Percentiles rank a stretch among this genome's conserved stretches.
phyloP scores from a whole-genome alignment of 1,284 basidiomycete species.

The Trichosporon inkin region DNA sequence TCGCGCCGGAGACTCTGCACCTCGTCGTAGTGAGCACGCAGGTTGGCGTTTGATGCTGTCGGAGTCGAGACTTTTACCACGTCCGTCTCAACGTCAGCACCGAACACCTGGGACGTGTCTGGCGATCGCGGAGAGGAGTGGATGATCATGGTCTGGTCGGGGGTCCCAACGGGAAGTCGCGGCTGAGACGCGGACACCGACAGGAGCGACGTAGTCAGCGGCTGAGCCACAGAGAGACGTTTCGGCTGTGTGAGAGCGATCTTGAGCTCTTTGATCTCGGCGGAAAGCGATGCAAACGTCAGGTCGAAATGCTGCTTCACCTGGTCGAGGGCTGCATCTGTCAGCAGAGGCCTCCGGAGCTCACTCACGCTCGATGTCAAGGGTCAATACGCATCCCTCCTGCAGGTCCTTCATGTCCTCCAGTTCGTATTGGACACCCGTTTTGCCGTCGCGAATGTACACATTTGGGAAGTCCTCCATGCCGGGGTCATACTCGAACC shows the following conservation, averaged over 20 bases:
- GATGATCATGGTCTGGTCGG: conserved; percentile 22
- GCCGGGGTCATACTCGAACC: conserved; percentile 88
- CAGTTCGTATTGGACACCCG: conserved; percentile 90
- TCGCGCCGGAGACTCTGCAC: conserved; percentile 89
- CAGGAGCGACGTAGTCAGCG: conserved; percentile 40
- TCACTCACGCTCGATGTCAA: conserved; percentile 91
- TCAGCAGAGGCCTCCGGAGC: background rate
- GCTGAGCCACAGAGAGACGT: conserved; percentile 45
- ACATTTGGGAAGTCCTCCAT: conserved; percentile 93
- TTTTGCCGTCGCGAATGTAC: conserved; percentile 85
- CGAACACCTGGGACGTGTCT: background rate
- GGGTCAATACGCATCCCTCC: conserved; percentile 77
- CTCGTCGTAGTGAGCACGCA: conserved; percentile 89
- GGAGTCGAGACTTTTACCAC: background rate
- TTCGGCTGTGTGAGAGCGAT: conserved; percentile 55
- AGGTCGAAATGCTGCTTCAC: conserved; percentile 96
- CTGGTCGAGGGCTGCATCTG: conserved; percentile 79
- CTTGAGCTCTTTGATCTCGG: conserved; percentile 88
- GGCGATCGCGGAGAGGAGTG: conserved; percentile 12
- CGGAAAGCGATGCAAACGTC: conserved; percentile 77
- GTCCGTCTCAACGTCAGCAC: too few relatives aligned
- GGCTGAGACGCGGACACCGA: conserved; percentile 24
- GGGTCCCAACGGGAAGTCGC: conserved; percentile 12
- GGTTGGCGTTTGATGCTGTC: conserved; percentile 53
- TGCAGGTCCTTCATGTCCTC: conserved; percentile 93